Evolutionary conservation across 2,329 filamentous ascomycete species (phyloP).

Genomic region (Calonectria henricotiae): DNA sequence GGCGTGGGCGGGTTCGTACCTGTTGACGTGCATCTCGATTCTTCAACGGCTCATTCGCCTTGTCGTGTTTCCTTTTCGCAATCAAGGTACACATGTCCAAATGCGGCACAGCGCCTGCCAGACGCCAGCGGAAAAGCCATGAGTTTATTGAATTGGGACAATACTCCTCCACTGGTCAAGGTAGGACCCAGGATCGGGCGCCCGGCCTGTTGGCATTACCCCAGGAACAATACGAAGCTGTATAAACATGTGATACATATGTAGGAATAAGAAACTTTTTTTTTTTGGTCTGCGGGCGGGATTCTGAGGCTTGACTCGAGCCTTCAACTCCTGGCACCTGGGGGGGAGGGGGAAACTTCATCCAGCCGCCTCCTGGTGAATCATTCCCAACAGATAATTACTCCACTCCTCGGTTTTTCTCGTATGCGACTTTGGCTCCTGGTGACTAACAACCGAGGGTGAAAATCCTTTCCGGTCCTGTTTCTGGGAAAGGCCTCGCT

Average conservation of each 20-base stretch:
- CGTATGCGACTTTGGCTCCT: neutral
- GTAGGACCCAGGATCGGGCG: neutral
- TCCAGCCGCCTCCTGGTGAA: neutral
- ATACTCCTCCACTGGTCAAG: neutral
- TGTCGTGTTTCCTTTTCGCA: neutral
- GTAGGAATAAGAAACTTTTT: neutral
- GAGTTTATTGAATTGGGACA: conserved; percentile 1
- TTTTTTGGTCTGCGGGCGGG: neutral
- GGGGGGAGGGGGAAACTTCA: too few relatives aligned
- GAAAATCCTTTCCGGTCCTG: neutral
- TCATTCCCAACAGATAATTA: neutral
- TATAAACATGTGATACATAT: neutral
- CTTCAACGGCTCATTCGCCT: conserved; percentile 18
- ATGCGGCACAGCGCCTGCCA: conserved; percentile 18
- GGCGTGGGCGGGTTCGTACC: neutral
- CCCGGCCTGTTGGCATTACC: conserved; percentile 9
- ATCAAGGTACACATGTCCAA: neutral
- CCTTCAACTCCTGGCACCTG: neutral
- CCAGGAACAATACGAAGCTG: conserved; percentile 18
- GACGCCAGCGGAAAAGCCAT: conserved; percentile 12
- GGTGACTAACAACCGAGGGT: neutral
- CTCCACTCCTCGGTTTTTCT: neutral
- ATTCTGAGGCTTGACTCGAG: neutral
- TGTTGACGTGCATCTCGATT: conserved; percentile 17
- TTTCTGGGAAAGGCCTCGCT: conserved; percentile 5